These are phyloP conservation scores for Boletus fagicola DNA, from an alignment of 768 basidiomycete species.

Conservation along the genomic window DNA sequence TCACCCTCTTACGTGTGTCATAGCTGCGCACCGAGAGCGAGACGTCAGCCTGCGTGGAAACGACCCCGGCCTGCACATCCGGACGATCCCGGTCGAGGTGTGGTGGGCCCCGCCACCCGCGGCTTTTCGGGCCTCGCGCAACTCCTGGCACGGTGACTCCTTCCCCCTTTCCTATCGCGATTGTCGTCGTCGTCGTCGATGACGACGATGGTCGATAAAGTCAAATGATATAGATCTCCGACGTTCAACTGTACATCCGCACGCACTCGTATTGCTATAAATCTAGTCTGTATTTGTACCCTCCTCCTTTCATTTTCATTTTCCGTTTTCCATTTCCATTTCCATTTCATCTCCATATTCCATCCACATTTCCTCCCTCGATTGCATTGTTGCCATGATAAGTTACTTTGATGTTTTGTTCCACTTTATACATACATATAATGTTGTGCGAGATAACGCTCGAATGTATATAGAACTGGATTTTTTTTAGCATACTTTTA, in stretches of 20 bases:
- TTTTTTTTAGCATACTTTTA: not conserved
- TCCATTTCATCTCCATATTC: not conserved
- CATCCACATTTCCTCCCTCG: not conserved
- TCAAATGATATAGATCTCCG: not conserved
- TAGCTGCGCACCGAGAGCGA: constrained; percentile 21
- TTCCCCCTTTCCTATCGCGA: not conserved
- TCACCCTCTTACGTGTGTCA: constrained; percentile 31
- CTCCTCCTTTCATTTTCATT: not conserved
- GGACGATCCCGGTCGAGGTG: not conserved
- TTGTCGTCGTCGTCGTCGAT: not conserved
- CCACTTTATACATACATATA: not conserved
- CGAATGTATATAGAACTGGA: not conserved
- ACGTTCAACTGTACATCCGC: not conserved
- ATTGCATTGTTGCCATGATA: not conserved
- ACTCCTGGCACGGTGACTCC: constrained; percentile 12
- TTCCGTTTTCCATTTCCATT: not conserved
- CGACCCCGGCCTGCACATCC: constrained; percentile 18
- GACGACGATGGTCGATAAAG: not conserved
- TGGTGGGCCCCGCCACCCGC: constrained; percentile 1
- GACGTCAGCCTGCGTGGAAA: constrained; percentile 23
- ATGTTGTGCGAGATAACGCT: not conserved
- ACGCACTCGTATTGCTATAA: not conserved
- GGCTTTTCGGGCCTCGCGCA: constrained; percentile 9
- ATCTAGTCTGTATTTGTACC: not conserved
- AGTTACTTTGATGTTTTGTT: not conserved